Evolutionary conservation across 192 early-diverging fungal species (phyloP).

Genomic region (Backusella tarrabulga): DNA sequence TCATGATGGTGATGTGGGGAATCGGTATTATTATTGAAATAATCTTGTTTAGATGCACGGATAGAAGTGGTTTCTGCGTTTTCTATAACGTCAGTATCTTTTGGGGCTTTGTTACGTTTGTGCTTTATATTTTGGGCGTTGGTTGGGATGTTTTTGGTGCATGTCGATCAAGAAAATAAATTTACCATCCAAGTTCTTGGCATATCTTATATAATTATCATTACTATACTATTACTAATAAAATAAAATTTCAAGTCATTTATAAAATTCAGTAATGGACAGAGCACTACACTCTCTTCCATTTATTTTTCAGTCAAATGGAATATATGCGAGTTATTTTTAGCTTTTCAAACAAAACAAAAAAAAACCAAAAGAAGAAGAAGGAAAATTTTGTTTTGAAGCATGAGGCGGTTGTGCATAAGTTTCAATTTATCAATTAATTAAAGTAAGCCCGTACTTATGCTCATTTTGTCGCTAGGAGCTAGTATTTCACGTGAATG

Average conservation of each 20-base stretch:
- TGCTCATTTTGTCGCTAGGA: neutral
- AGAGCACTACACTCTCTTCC: too few relatives aligned
- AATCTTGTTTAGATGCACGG: constrained; percentile 10
- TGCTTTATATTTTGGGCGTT: constrained; percentile 12
- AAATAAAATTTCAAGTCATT: neutral
- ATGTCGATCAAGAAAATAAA: neutral
- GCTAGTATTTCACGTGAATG: neutral
- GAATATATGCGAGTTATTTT: neutral
- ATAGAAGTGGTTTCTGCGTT: constrained; percentile 32
- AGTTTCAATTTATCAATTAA: neutral
- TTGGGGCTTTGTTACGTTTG: constrained; percentile 34
- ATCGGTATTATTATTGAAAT: constrained; percentile 30
- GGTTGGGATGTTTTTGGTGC: constrained; percentile 32
- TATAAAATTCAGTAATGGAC: neutral
- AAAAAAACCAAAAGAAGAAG: neutral
- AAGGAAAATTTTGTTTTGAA: neutral
- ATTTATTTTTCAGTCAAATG: neutral
- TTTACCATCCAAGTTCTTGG: neutral
- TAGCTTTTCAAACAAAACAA: neutral
- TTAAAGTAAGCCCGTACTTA: neutral
- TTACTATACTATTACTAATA: neutral
- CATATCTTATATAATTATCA: neutral
- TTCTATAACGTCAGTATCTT: constrained; percentile 45
- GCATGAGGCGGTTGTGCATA: neutral
- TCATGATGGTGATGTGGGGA: constrained; percentile 39